Conservation (phyloP, 2,329 filamentous ascomycete species). For the Gremmenia infestans region DNA sequence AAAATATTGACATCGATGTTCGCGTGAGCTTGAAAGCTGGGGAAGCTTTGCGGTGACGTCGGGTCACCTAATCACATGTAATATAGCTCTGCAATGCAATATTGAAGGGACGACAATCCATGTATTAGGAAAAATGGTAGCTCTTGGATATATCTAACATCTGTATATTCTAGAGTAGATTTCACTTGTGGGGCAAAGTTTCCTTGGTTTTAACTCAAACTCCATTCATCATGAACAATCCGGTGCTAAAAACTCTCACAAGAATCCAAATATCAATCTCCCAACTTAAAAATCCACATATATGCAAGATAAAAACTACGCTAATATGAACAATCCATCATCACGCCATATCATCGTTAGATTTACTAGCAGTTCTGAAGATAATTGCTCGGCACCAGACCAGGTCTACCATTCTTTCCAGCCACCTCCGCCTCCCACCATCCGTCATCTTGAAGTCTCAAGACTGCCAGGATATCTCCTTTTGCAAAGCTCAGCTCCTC, state of each 20-base stretch:
- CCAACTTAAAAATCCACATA: not conserved
- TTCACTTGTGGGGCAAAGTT: not conserved
- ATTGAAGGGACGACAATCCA: not conserved
- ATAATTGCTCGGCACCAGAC: slow-evolving; percentile 66
- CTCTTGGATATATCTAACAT: not conserved
- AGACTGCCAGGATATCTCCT: slow-evolving; percentile 82
- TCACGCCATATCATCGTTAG: not conserved
- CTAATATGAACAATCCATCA: not conserved
- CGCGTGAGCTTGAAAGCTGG: not conserved
- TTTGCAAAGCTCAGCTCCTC: slow-evolving; percentile 92
- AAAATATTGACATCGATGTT: not conserved
- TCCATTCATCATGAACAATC: slow-evolving; percentile 3
- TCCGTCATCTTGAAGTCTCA: slow-evolving; percentile 91
- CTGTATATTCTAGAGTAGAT: too few relatives aligned
- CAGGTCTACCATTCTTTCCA: slow-evolving; percentile 54
- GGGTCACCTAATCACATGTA: not conserved
- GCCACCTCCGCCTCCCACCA: slow-evolving; percentile 99
- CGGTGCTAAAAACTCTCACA: not conserved
- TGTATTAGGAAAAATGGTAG: not conserved
- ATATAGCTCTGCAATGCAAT: too few relatives aligned
- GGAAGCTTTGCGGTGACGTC: not conserved
- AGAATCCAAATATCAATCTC: not conserved
- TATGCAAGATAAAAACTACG: not conserved
- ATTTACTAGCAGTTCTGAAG: slow-evolving; percentile 36
- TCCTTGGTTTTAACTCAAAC: not conserved